Base-by-base conservation (phyloP, 345 rosid species). In the Aethionema arabicum region DNA sequence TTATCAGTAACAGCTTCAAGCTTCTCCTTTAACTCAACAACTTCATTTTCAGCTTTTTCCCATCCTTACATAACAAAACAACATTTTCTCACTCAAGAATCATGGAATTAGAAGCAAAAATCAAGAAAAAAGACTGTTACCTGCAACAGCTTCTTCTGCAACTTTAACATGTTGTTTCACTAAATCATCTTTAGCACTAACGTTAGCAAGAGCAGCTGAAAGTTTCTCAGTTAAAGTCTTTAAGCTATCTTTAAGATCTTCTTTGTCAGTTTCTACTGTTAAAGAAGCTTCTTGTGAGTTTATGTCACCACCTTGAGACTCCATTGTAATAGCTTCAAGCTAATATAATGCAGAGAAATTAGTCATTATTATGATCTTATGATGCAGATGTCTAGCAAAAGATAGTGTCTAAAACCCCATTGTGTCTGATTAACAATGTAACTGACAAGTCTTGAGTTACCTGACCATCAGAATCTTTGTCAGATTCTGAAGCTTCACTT, bases 131-230 rank as follows among this genome's bases (percentile, higher is more conserved):
- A 3, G 13, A 48, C 29, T n/a, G 13, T 53, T 82, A 91, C 96
- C 98, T 60, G 93, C 86, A 43, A 92, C 87, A 54, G 98, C 98
- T 83, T 92, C 98, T 78, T 92, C 98, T 0, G 98, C 96, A 60
- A 92, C 96, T 82, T 87, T 92, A 35, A 80, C 82, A 64, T 92
- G 96, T 65, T 92, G 98, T 67, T 87, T 87, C 54, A 87, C 91
- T 63, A 92, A 61, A 55, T 89, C 88, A 67, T 92, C 98, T 75
- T 92, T 92, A 61, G 89, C 95, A 65, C 86, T 83, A 14, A 86
- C 78, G 66, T 83, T 85, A 61, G 85, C 83, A 29, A 86, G 79
- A 63, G 96, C 95, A 66, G 93, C 91, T 14, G 96, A 89, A 38
- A 92, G 79, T 46, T 81, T 89, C 73, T 82, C 88, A 0, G 89